Conservation (phyloP, 1,284 basidiomycete species). For the Xerocomus cyaneibrunnescens region DNA sequence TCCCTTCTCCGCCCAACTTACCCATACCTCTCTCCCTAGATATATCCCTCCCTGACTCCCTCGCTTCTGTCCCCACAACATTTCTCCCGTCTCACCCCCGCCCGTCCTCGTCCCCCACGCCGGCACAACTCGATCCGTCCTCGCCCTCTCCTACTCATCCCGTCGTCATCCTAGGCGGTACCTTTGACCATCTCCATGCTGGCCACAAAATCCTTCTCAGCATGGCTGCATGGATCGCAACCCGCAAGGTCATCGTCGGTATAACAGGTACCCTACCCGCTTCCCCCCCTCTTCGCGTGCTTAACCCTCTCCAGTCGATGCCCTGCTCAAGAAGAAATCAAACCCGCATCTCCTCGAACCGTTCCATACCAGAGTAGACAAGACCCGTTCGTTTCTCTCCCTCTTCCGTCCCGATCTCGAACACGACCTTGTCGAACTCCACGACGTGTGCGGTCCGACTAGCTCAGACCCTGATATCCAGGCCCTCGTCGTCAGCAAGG, state of each 20-base stretch:
- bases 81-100: slow-evolving; percentile 37
- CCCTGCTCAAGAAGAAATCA: slow-evolving; percentile 73
- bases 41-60: slow-evolving; percentile 21
- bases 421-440: slow-evolving; percentile 69
- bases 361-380: slow-evolving; percentile 53
- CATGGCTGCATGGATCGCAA: slow-evolving; percentile 83
- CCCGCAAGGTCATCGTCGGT: slow-evolving; percentile 83
- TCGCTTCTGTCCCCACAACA: slow-evolving; percentile 22
- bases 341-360: slow-evolving; percentile 72
- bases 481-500: slow-evolving; percentile 83
- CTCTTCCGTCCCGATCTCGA: slow-evolving; percentile 64
- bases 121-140: neutral
- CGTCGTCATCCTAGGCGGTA: slow-evolving; percentile 64
- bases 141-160: slow-evolving; percentile 40
- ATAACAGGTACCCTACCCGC: slow-evolving; percentile 62
- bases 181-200: slow-evolving; percentile 97
- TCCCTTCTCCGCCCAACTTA: neutral
- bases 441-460: slow-evolving; percentile 88
- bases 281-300: slow-evolving; percentile 11
- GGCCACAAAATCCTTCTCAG: slow-evolving; percentile 97
- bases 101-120: neutral
- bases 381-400: slow-evolving; percentile 62
- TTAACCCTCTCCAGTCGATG: slow-evolving; percentile 53
- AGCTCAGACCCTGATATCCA: slow-evolving; percentile 82
- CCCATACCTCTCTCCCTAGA: slow-evolving; percentile 6